Percentiles rank a stretch among this genome's conserved stretches.
These are phyloP conservation scores for Xanthoconium separans DNA, from an alignment of 1,284 basidiomycete species.

Conservation along the genomic window DNA sequence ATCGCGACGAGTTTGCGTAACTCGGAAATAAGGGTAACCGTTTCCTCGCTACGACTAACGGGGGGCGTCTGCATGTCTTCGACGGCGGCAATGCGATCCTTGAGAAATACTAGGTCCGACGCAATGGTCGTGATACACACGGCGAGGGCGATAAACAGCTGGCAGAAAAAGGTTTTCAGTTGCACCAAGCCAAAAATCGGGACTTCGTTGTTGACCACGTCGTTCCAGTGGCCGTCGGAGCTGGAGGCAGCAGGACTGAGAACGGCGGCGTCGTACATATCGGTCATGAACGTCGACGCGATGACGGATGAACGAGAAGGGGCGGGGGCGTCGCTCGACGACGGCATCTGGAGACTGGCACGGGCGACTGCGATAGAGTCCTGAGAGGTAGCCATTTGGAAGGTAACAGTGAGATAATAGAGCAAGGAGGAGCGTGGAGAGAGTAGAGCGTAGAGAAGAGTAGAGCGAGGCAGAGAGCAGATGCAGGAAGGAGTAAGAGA, in stretches of 20 bases:
- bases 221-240: not conserved
- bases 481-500: not conserved
- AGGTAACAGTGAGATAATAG: not conserved
- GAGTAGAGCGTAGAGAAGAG: not conserved
- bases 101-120: conserved; percentile 20
- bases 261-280: not conserved
- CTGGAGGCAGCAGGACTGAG: not conserved
- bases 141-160: conserved; percentile 8
- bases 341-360: not conserved
- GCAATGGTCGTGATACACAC: conserved; percentile 5
- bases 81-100: conserved; percentile 16
- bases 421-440: no score
- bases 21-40: not conserved
- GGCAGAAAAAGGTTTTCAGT: conserved; percentile 12
- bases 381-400: conserved; percentile 10
- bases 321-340: not conserved
- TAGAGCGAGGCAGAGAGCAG: not conserved
- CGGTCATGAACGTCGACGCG: not conserved
- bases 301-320: not conserved
- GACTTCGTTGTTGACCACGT: not conserved
- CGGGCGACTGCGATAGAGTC: not conserved
- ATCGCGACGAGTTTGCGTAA: conserved; percentile 6
- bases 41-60: not conserved
- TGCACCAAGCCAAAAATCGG: conserved; percentile 1
- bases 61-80: conserved; percentile 6